Percentiles rank a stretch among this genome's conserved stretches.
Evolutionary conservation across 1,284 basidiomycete genomes (phyloP).

Genomic region (Fomitopsis betulina): DNA sequence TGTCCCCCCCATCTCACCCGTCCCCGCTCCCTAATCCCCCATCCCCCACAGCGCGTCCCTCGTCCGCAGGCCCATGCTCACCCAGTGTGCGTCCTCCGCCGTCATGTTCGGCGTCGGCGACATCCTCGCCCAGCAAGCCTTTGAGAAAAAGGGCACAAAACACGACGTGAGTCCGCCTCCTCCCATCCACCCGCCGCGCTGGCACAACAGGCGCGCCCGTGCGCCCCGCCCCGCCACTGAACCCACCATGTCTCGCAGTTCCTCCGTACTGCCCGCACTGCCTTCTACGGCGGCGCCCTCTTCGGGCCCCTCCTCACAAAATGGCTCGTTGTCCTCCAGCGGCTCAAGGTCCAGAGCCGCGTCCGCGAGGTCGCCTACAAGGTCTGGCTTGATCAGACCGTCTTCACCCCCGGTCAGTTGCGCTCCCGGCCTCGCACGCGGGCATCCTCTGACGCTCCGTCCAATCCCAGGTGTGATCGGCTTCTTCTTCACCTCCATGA

Average conservation of each 20-base stretch:
- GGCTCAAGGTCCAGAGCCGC: slow-evolving; percentile 57
- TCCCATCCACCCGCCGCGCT: neutral
- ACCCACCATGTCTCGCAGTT: slow-evolving; percentile 44
- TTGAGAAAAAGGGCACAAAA: slow-evolving; percentile 61
- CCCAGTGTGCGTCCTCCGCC: slow-evolving; percentile 64
- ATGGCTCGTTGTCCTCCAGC: slow-evolving; percentile 65
- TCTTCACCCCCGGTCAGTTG: slow-evolving; percentile 59
- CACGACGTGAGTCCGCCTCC: slow-evolving; percentile 55
- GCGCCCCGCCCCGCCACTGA: neutral
- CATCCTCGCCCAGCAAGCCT: slow-evolving; percentile 75
- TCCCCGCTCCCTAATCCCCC: neutral
- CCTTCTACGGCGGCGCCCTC: slow-evolving; percentile 69
- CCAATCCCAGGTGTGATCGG: slow-evolving; percentile 49
- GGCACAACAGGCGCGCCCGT: neutral
- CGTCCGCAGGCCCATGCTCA: slow-evolving; percentile 57
- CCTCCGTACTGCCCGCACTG: slow-evolving; percentile 63
- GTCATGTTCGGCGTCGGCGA: slow-evolving; percentile 78
- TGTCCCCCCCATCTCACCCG: slow-evolving; percentile 14
- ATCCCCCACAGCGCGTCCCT: slow-evolving; percentile 48
- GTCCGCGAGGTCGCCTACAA: slow-evolving; percentile 54
- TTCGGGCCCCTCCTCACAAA: slow-evolving; percentile 72
- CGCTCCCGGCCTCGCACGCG: neutral
- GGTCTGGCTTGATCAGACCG: slow-evolving; percentile 69
- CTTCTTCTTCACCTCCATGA: slow-evolving; percentile 75
- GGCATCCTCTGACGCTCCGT: neutral